These are phyloP conservation scores for Trypanosoma avium DNA, from an alignment of 208 protist genomes.

Conservation along the genomic window DNA sequence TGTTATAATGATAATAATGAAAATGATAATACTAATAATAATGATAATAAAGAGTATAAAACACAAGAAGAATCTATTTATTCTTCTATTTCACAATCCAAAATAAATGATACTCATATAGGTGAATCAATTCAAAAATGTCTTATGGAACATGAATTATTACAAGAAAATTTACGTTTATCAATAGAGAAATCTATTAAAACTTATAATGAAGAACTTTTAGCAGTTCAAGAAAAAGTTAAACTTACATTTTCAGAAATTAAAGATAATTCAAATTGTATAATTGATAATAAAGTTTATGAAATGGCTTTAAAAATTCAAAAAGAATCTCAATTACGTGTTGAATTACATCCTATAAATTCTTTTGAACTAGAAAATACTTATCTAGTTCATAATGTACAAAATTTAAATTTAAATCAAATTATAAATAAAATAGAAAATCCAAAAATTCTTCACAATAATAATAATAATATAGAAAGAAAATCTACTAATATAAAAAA, in stretches of 20 bases:
- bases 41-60: neutral
- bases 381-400: neutral
- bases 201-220: constrained; percentile 21
- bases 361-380: neutral
- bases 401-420: neutral
- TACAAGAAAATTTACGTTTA: constrained; percentile 2
- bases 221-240: constrained; percentile 7
- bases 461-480: neutral
- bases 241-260: neutral
- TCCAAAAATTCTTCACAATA: too few species aligned
- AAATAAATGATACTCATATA: neutral
- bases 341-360: constrained; percentile 10
- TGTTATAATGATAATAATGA: neutral
- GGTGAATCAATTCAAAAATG: constrained; percentile 8
- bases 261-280: neutral
- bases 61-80: neutral
- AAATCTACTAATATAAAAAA: too few species aligned
- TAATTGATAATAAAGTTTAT: neutral
- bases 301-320: neutral
- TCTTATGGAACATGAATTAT: constrained; percentile 8
- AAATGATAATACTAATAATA: neutral
- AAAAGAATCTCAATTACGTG: constrained; percentile 1
- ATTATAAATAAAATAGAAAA: neutral
- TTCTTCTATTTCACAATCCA: neutral
- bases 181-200: constrained; percentile 13